Conservation (phyloP, 306 rosid species). For the Glycine soja region DNA sequence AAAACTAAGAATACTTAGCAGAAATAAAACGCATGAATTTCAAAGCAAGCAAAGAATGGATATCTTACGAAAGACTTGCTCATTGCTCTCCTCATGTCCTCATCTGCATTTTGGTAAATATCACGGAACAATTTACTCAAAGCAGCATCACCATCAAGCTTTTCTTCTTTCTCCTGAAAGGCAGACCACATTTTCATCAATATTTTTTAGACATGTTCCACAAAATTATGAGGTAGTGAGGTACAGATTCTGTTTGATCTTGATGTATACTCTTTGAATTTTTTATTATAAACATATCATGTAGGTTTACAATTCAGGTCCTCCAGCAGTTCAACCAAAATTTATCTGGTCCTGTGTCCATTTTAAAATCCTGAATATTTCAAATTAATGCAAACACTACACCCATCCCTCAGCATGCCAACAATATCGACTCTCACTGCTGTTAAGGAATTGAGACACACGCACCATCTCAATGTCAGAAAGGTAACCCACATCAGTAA, state of each 20-base stretch:
- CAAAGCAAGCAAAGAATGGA: slow-evolving; percentile 37
- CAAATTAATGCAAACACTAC: background rate
- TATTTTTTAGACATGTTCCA: slow-evolving; percentile 30
- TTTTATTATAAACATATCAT: background rate
- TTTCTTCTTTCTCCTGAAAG: slow-evolving; percentile 92
- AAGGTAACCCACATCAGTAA: background rate
- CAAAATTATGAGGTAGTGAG: slow-evolving; percentile 14
- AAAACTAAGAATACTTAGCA: slow-evolving; percentile 16
- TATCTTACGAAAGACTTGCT: slow-evolving; percentile 86
- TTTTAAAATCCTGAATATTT: slow-evolving; percentile 8
- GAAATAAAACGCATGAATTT: slow-evolving; percentile 5
- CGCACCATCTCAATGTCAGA: background rate
- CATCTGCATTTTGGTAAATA: slow-evolving; percentile 86
- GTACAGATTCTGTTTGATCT: slow-evolving; percentile 17
- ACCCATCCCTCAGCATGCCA: background rate
- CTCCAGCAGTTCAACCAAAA: background rate
- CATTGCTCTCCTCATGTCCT: slow-evolving; percentile 80
- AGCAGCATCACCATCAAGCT: slow-evolving; percentile 80
- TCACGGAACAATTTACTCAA: slow-evolving; percentile 80
- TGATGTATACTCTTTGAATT: background rate
- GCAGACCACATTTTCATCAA: slow-evolving; percentile 25
- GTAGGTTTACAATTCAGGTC: slow-evolving; percentile 10
- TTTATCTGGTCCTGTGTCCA: background rate
- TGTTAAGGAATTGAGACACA: background rate
- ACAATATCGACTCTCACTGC: background rate